phyloP scores from a whole-genome alignment of 306 rosid genomes.

The Pueraria montana region DNA sequence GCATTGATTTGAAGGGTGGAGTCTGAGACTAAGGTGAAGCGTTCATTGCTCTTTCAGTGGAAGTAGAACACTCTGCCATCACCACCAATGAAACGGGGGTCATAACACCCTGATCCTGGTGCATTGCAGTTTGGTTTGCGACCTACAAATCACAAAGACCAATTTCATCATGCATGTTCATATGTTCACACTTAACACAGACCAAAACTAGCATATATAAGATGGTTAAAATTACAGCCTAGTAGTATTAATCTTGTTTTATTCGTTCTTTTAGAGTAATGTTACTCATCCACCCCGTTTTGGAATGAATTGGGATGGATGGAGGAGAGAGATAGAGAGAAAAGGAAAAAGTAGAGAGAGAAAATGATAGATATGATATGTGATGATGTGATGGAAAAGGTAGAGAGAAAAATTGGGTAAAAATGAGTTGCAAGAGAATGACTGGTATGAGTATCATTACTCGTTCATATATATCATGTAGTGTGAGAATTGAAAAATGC shows the following conservation, averaged over 20 bases:
- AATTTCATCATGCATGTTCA: neutral
- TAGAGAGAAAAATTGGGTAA: too few species aligned
- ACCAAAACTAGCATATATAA: neutral
- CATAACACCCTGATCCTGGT: constrained; percentile 64
- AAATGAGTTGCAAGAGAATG: too few species aligned
- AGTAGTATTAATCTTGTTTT: neutral
- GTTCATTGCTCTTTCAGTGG: constrained; percentile 61
- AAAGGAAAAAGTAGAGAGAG: too few species aligned
- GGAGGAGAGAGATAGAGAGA: too few species aligned
- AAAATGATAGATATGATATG: too few species aligned
- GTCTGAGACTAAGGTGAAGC: constrained; percentile 56
- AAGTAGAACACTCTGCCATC: constrained; percentile 63
- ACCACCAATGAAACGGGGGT: constrained; percentile 65
- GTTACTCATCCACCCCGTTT: too few species aligned
- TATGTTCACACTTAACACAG: neutral
- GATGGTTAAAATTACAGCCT: neutral
- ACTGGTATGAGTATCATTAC: too few species aligned
- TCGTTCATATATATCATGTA: too few species aligned
- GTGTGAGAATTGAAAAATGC: too few species aligned
- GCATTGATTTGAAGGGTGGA: constrained; percentile 58
- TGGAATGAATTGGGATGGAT: too few species aligned
- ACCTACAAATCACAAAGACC: neutral
- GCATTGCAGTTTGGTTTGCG: constrained; percentile 64
- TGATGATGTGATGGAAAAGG: too few species aligned
- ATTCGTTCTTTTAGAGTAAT: too few species aligned